Base-by-base conservation (phyloP, 2,329 filamentous ascomycete species). In the Fusarium torulosum region DNA sequence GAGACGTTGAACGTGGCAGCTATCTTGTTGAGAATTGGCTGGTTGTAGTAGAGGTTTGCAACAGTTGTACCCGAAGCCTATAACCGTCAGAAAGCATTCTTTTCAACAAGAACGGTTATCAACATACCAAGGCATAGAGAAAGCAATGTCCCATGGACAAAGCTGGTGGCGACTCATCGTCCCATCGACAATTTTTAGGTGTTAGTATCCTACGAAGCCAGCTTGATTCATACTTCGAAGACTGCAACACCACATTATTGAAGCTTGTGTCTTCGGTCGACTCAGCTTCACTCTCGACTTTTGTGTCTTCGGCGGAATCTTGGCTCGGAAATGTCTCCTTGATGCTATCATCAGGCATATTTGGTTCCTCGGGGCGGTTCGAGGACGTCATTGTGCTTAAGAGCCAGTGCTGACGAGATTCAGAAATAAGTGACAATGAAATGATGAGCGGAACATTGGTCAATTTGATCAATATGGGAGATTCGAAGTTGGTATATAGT, bases 31-130 rank as follows among this genome's bases (percentile, higher is more conserved):
- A 95, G 80, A 45, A 95, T 91, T 0, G 92, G 91, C 72, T 94
- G 91, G 60, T 86, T 92, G 77, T 95, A 94, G 79, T 95, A 95
- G 4, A 95, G 81, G 70, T 94, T 94, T 19, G 91, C 91, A 8
- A 94, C 92, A 1, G 90, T 92, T 68, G 93, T 88, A 6, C 88
- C 85, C 1, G 81, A 79, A 4, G 85, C 79, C 85, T 87, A 4
- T 7, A 6, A 29, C 11, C 33, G 11, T 59, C 4, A 43, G n/a
- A 7, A 13, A 31, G 3, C 4, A 20, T 2, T 15, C 9, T 17
- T 9, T 4, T 1, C 4, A 3, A 10, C 4, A n/a, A 27, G 8
- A 7, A 9, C 15, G 19, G n/a, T n/a, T 6, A 14, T n/a, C 3
- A 17, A 71, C 78, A 66, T 69, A 85, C 90, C 72, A 91, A 84